A percentile compares a stretch with the other conserved stretches of the same genome.
These are phyloP conservation scores for Cryptococcus sp. DNA, from an alignment of 1,284 basidiomycete species.

Conservation along the genomic window DNA sequence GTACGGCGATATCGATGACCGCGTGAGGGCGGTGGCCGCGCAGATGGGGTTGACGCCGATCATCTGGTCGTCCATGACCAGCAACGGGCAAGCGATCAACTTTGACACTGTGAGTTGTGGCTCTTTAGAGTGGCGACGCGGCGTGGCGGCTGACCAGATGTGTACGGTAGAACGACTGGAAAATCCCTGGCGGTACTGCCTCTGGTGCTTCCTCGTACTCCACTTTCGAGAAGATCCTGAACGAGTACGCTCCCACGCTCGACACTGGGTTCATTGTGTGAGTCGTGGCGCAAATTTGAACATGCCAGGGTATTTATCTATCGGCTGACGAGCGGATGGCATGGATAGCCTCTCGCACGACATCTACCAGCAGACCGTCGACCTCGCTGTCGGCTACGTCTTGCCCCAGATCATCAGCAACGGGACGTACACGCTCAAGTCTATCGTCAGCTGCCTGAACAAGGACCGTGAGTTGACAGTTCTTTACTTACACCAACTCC, in stretches of 20 bases:
- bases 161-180: slow-evolving; percentile 62
- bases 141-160: not conserved
- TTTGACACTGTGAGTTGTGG: slow-evolving; percentile 68
- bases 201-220: slow-evolving; percentile 59
- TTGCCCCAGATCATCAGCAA: slow-evolving; percentile 65
- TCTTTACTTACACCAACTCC: not conserved
- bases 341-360: slow-evolving; percentile 66
- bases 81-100: slow-evolving; percentile 49
- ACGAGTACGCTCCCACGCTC: slow-evolving; percentile 41
- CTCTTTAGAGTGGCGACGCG: not conserved
- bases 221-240: slow-evolving; percentile 51
- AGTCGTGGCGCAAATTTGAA: no score
- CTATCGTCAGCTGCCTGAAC: slow-evolving; percentile 65
- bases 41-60: slow-evolving; percentile 48
- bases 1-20: slow-evolving; percentile 66
- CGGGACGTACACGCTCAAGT: slow-evolving; percentile 54
- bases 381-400: slow-evolving; percentile 82
- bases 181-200: slow-evolving; percentile 67
- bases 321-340: no score
- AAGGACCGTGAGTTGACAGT: slow-evolving; percentile 48
- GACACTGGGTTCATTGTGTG: slow-evolving; percentile 70
- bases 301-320: no score
- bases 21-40: slow-evolving; percentile 73
- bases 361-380: slow-evolving; percentile 77
- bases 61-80: slow-evolving; percentile 43